These are phyloP conservation scores for Rhynchospora tenuis DNA, from an alignment of 176 grass and related monocot species.

Conservation along the genomic window DNA sequence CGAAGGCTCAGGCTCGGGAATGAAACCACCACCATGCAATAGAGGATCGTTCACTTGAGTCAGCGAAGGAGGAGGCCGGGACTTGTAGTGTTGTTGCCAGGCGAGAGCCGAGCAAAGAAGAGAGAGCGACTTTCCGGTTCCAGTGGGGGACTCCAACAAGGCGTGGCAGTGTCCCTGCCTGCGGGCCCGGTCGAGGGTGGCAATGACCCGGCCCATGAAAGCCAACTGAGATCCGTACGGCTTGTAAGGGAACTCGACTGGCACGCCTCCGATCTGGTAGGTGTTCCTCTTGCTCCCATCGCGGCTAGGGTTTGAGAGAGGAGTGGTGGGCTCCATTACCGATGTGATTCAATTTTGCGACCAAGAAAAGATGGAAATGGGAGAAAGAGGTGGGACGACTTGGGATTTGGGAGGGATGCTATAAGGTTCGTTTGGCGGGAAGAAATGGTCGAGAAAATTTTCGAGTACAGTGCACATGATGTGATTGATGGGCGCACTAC, in stretches of 20 bases:
- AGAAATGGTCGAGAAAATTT: no score
- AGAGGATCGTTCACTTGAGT: conserved; percentile 31
- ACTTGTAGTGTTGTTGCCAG: conserved; percentile 69
- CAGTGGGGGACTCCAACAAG: conserved; percentile 92
- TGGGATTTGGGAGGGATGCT: background rate
- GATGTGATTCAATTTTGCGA: background rate
- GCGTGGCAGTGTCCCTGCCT: conserved; percentile 75
- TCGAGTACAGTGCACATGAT: no score
- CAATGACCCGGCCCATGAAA: conserved; percentile 93
- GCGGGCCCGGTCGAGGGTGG: conserved; percentile 63
- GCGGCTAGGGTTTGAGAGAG: conserved; percentile 23
- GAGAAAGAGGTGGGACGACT: background rate
- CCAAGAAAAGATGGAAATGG: background rate
- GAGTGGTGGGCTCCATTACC: conserved; percentile 33
- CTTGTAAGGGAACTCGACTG: conserved; percentile 87
- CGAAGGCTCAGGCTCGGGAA: conserved; percentile 43
- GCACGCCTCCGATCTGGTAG: conserved; percentile 76
- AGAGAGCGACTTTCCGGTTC: conserved; percentile 87
- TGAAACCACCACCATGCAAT: conserved; percentile 76
- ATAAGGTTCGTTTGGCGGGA: background rate
- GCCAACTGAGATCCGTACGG: conserved; percentile 93
- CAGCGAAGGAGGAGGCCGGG: conserved; percentile 21
- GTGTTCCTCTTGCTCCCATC: conserved; percentile 16
- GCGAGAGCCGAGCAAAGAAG: conserved; percentile 91
- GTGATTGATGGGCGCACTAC: no score